phyloP scores from a whole-genome alignment of 2,329 filamentous ascomycete species.

The Aspergillus clavatus region DNA sequence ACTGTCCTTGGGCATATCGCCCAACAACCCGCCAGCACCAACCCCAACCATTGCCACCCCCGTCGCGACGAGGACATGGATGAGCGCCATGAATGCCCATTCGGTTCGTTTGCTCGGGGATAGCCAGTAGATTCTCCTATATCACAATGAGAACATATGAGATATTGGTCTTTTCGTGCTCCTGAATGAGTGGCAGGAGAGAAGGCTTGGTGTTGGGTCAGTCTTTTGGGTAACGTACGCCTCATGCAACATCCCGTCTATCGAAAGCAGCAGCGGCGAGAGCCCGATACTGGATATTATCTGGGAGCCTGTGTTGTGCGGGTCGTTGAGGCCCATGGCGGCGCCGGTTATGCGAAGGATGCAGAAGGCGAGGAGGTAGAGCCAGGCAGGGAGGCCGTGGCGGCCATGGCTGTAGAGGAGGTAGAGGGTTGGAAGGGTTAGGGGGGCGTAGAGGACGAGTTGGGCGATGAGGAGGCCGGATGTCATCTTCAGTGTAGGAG shows the following conservation, averaged over 20 bases:
- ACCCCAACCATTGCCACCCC: slow-evolving; percentile 1
- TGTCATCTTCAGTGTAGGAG: neutral
- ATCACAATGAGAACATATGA: neutral
- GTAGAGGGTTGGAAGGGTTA: neutral
- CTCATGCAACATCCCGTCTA: neutral
- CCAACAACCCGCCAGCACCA: neutral
- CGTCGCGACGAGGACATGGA: slow-evolving; percentile 3
- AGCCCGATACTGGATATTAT: neutral
- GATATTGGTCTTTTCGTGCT: neutral
- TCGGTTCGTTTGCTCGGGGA: neutral
- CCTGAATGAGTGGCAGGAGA: neutral
- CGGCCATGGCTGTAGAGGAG: neutral
- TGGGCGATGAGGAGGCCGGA: neutral
- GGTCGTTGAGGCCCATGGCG: slow-evolving; percentile 3
- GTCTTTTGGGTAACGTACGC: neutral
- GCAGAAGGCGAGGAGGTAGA: slow-evolving; percentile 5
- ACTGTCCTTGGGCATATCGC: neutral
- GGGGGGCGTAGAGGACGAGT: neutral
- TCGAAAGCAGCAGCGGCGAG: neutral
- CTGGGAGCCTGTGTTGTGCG: neutral
- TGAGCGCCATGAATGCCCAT: slow-evolving; percentile 1
- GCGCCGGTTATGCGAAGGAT: slow-evolving; percentile 4
- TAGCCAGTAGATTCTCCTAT: neutral
- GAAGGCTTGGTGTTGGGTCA: neutral
- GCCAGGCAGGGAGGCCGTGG: slow-evolving; percentile 3